These are phyloP conservation scores for Immersiella caudata DNA, from an alignment of 495 filamentous ascomycete species.

Conservation along the genomic window DNA sequence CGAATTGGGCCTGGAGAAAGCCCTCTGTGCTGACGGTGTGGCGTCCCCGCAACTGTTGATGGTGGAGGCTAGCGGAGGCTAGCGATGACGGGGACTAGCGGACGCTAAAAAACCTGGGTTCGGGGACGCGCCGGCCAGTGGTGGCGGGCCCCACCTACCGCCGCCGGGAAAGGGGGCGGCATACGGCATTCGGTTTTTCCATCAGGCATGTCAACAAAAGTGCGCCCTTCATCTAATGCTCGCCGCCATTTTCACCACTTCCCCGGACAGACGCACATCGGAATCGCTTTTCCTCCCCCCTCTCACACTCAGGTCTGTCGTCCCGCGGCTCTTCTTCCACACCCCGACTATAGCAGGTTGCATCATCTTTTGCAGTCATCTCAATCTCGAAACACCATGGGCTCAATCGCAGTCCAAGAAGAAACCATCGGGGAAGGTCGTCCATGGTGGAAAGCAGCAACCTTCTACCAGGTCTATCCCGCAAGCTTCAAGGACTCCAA, in stretches of 20 bases:
- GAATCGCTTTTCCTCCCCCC: no score
- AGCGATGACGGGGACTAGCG: neutral
- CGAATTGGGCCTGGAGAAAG: neutral
- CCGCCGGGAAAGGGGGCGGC: no score
- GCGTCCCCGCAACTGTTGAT: neutral
- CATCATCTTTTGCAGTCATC: neutral
- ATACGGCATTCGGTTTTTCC: no score
- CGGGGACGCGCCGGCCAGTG: no score
- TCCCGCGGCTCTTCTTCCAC: no score
- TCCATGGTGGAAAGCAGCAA: constrained; percentile 46
- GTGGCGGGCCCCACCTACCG: no score
- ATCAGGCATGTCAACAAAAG: no score
- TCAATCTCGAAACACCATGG: neutral
- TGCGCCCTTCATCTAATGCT: no score
- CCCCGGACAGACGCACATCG: no score
- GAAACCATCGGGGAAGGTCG: constrained; percentile 15
- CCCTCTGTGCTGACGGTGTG: neutral
- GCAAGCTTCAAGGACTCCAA: constrained; percentile 70
- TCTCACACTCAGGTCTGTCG: no score
- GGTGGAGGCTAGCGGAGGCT: neutral
- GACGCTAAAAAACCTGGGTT: neutral
- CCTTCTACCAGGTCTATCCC: constrained; percentile 73
- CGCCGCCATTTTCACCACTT: no score
- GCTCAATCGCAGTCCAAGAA: neutral
- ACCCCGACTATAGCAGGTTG: no score